Conservation (phyloP, 352 stramenopile genomes). For the Globisporangium irregulare region DNA sequence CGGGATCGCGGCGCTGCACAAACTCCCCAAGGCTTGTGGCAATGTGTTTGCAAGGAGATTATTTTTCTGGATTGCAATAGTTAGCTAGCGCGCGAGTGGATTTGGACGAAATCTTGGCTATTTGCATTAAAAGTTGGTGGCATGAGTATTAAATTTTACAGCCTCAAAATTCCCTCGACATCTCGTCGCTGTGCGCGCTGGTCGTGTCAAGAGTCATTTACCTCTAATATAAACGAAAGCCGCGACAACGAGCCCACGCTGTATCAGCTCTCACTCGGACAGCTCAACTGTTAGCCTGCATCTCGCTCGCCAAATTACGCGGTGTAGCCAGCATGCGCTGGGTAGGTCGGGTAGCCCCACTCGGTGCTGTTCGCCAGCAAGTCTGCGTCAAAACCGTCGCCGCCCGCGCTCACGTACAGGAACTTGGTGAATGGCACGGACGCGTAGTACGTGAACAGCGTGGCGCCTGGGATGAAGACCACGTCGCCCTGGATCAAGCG, state of each 20-base stretch:
- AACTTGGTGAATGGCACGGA: slow-evolving; percentile 55
- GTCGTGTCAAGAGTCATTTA: too few relatives aligned
- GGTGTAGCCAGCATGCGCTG: slow-evolving; percentile 34
- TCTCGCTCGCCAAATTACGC: background rate
- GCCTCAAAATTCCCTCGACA: too few relatives aligned
- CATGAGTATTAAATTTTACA: too few relatives aligned
- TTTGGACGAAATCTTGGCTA: too few relatives aligned
- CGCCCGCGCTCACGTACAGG: slow-evolving; percentile 46
- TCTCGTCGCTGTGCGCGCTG: too few relatives aligned
- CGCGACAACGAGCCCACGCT: too few relatives aligned
- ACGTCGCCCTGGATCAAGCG: slow-evolving; percentile 51
- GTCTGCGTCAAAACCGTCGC: slow-evolving; percentile 43
- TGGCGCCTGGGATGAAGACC: slow-evolving; percentile 39
- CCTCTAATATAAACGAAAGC: too few relatives aligned
- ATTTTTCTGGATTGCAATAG: background rate
- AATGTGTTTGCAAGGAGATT: background rate
- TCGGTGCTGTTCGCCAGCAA: slow-evolving; percentile 41
- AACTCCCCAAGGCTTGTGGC: background rate
- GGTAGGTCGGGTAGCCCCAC: slow-evolving; percentile 48
- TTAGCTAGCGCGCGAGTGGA: too few relatives aligned
- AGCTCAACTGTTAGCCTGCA: too few relatives aligned
- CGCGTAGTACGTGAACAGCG: slow-evolving; percentile 48
- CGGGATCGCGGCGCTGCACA: background rate
- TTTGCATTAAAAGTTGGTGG: too few relatives aligned
- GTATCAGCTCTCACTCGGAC: too few relatives aligned